Evolutionary conservation across 441 rosid genomes (phyloP).

Genomic region (Eutrema salsugineum): DNA sequence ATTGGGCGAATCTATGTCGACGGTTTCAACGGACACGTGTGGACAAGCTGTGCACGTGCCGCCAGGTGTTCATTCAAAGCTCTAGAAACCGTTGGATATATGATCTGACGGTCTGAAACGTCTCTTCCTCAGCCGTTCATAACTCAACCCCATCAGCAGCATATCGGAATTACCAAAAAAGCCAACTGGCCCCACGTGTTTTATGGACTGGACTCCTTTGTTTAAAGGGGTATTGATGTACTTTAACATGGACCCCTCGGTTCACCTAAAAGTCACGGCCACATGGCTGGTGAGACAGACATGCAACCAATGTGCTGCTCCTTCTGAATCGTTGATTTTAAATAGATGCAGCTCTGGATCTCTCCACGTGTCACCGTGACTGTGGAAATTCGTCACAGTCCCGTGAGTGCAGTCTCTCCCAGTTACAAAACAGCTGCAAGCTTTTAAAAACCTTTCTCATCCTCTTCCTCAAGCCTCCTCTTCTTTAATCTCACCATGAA

Average conservation of each 20-base stretch:
- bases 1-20: constrained; percentile 19
- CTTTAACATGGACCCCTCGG: background rate
- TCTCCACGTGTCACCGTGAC: constrained; percentile 25
- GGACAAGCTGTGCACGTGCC: constrained; percentile 15
- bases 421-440: constrained; percentile 28
- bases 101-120: constrained; percentile 14
- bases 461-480: background rate
- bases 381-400: background rate
- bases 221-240: constrained; percentile 18
- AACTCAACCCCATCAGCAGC: background rate
- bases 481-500: constrained; percentile 29
- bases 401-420: constrained; percentile 26
- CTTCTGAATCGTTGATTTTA: constrained; percentile 15
- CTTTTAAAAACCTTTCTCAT: constrained; percentile 19
- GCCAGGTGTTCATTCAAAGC: constrained; percentile 5
- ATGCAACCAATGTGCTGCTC: constrained; percentile 1
- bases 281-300: constrained; percentile 31
- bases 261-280: constrained; percentile 24
- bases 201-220: background rate
- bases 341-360: background rate
- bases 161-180: constrained; percentile 18
- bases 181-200: constrained; percentile 22
- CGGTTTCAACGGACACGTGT: background rate
- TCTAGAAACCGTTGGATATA: constrained; percentile 1
- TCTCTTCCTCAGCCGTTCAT: constrained; percentile 8